Percentiles rank a stretch among this genome's conserved stretches.
Evolutionary conservation across 129 eudicot species (phyloP).

Genomic region (Flaveria ramosissima): DNA sequence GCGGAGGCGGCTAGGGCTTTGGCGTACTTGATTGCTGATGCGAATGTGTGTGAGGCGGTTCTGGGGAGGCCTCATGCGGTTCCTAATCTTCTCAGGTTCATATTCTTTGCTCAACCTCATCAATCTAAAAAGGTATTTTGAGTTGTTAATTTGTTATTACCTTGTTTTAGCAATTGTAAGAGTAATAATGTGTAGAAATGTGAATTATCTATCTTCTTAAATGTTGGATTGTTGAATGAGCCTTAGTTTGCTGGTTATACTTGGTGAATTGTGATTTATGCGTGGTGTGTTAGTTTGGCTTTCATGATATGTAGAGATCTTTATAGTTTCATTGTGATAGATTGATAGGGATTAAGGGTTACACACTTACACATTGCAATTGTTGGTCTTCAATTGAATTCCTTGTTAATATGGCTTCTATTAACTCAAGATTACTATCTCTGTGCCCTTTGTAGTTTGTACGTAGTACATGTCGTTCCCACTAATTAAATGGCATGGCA

Average conservation of each 20-base stretch:
- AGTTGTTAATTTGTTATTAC: neutral
- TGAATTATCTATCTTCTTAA: neutral
- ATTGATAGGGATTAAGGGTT: neutral
- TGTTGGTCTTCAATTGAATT: neutral
- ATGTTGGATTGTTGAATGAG: conserved; percentile 15
- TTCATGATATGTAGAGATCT: neutral
- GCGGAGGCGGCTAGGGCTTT: conserved; percentile 90
- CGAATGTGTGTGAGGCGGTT: conserved; percentile 64
- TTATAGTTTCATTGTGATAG: neutral
- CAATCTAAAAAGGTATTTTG: conserved; percentile 35
- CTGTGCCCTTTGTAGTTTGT: neutral
- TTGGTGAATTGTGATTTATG: neutral
- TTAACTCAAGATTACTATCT: neutral
- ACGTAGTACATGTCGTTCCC: neutral
- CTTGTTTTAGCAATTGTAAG: neutral
- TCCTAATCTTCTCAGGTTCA: conserved; percentile 76
- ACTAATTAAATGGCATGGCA: neutral
- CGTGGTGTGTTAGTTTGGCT: neutral
- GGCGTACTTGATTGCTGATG: conserved; percentile 89
- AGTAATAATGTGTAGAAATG: neutral
- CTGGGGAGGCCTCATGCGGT: conserved; percentile 72
- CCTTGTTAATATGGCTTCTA: conserved; percentile 4
- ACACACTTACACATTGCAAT: neutral
- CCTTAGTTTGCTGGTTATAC: neutral
- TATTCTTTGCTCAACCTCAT: conserved; percentile 82